Percentiles rank a stretch among this genome's conserved stretches.
Evolutionary conservation across 139 green algal species (phyloP).

Genomic region (Chlamydomonas eustigma): DNA sequence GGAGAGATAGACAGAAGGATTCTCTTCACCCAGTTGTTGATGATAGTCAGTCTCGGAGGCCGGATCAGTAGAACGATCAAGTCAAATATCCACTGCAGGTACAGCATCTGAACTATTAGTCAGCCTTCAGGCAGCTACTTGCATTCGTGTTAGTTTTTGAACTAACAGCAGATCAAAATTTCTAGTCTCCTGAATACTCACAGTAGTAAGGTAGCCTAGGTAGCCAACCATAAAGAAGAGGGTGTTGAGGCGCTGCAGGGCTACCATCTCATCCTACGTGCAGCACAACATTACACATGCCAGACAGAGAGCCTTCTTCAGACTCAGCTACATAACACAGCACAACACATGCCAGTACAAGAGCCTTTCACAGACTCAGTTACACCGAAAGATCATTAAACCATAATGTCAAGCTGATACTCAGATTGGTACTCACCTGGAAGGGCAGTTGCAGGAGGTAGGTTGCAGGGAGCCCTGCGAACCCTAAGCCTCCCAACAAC

Average conservation of each 20-base stretch:
- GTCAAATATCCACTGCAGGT: conserved; percentile 45
- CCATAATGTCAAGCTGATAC: no score
- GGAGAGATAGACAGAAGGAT: conserved; percentile 49
- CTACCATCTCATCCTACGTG: conserved; percentile 73
- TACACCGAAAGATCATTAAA: no score
- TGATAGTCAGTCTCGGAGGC: conserved; percentile 9
- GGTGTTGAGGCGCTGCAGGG: conserved; percentile 60
- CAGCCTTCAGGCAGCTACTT: no score
- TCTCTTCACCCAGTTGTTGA: conserved; percentile 26
- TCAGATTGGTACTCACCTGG: conserved; percentile 37
- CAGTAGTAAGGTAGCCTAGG: conserved; percentile 63
- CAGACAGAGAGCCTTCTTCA: no score
- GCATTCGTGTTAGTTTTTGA: conserved; percentile 28
- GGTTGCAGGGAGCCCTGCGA: conserved; percentile 49
- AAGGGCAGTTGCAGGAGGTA: conserved; percentile 63
- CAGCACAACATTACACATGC: no score
- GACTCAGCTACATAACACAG: no score
- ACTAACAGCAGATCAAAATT: no score
- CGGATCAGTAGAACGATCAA: conserved; percentile 45
- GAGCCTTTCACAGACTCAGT: not conserved
- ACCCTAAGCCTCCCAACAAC: conserved; percentile 50
- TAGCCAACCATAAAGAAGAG: conserved; percentile 59
- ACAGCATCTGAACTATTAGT: no score
- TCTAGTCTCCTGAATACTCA: not conserved
- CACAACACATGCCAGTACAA: no score